Evolutionary conservation across 495 filamentous ascomycete genomes (phyloP), one percentile per base, ranked within the genome.

Genomic region (Usnea hakonensis): DNA sequence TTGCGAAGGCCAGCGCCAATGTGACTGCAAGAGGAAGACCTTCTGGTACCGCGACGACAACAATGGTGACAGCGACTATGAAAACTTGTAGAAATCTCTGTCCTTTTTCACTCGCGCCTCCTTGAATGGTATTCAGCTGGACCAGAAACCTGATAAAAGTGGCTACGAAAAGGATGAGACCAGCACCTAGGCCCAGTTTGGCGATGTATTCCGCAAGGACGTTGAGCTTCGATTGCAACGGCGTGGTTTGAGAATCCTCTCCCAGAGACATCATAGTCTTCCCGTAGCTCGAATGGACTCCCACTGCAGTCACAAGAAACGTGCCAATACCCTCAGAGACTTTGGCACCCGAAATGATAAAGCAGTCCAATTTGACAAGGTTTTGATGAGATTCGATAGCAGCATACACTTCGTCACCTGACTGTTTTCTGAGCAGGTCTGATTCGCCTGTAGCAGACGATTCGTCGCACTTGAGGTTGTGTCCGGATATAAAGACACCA

Each of bases 1-100:
- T 97, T 23, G 93, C 93, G 73, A 96, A 97, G 43, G 93, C 93
- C 28, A 97, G 80, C 50, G 93, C 93, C 54, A 97, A 78, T 1
- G 93, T 97, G 16, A 97, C 93, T 55, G 93, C 93, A 41, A 97
- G 79, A 19, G 93, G 93, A 52, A 97, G 75, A 26, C 93, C 93
- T 76, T 97, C 93, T 4, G 93, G 93, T 16, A 97, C 91, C 35
- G 93, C 93, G 28, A 97, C 93, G 21, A 97, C 93, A 61, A 97
- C 89, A 62, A 97, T 87, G 8, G 92, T 97, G 60, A 97, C 90
- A 28, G 93, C 89, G 33, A 95, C 90, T 64, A 97, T 96, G 69
- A 97, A 93, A 65, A 97, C 95, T 59, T 88, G 82, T 62, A 97
- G 80, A 75, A 97, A 97, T 56, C 85, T 74, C 69, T 93, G 90